Conservation (phyloP, 2,329 filamentous ascomycete genomes). For the Xylariales sp. region DNA sequence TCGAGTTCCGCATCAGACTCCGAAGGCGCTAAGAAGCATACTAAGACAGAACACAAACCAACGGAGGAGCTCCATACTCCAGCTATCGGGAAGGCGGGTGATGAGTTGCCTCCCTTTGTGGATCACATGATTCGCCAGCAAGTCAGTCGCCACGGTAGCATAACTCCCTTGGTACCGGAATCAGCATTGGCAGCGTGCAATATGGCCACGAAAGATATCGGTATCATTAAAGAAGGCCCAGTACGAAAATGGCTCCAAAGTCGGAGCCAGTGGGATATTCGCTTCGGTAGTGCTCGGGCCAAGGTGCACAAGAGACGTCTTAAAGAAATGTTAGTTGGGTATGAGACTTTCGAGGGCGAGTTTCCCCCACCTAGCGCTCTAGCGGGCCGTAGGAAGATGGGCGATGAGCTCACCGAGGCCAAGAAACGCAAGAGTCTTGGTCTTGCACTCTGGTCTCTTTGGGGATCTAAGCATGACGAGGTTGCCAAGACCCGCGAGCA, state of each 20-base stretch:
- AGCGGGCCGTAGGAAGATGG: constrained; percentile 60
- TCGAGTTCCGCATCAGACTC: constrained; percentile 51
- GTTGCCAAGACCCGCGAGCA: constrained; percentile 59
- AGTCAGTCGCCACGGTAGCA: constrained; percentile 72
- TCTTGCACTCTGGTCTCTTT: constrained; percentile 77
- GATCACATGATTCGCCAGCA: constrained; percentile 90
- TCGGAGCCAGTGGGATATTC: constrained; percentile 69
- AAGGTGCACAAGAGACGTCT: constrained; percentile 70
- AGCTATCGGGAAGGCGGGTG: constrained; percentile 79
- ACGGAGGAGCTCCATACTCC: constrained; percentile 14
- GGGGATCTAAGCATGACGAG: constrained; percentile 88
- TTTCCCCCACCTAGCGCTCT: constrained; percentile 79
- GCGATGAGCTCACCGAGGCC: constrained; percentile 42
- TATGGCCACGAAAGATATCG: constrained; percentile 61
- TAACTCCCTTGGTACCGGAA: constrained; percentile 62
- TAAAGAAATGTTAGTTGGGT: constrained; percentile 68
- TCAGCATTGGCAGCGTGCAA: constrained; percentile 62
- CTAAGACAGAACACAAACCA: constrained; percentile 12
- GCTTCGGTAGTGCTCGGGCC: constrained; percentile 64
- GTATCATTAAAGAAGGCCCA: constrained; percentile 73
- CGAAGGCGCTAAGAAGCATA: constrained; percentile 21
- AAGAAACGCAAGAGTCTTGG: constrained; percentile 61
- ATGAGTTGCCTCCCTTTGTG: constrained; percentile 73
- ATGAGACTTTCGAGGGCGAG: constrained; percentile 68
- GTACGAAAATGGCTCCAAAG: constrained; percentile 78